phyloP scores from a whole-genome alignment of 495 filamentous ascomycete species.

The Penicillium subrubescens region DNA sequence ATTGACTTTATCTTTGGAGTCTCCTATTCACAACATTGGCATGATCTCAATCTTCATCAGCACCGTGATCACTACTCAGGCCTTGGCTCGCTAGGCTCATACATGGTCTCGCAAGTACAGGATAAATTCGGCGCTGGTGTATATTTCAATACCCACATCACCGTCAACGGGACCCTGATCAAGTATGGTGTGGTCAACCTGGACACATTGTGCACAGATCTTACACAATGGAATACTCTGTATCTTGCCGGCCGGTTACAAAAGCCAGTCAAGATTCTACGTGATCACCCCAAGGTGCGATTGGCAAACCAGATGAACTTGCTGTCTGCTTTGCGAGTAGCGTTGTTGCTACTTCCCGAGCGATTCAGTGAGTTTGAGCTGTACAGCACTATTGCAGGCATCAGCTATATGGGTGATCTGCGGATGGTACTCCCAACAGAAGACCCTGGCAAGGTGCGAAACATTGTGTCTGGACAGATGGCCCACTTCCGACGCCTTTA shows the following conservation, averaged over 20 bases:
- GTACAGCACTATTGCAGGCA: constrained; percentile 84
- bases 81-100: constrained; percentile 82
- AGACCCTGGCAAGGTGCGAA: constrained; percentile 87
- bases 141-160: constrained; percentile 96
- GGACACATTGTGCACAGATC: constrained; percentile 80
- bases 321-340: constrained; percentile 84
- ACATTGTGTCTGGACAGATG: constrained; percentile 91
- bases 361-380: constrained; percentile 85
- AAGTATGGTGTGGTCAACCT: constrained; percentile 97
- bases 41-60: constrained; percentile 83
- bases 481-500: constrained; percentile 89
- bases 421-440: constrained; percentile 88
- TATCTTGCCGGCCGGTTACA: constrained; percentile 94
- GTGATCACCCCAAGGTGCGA: constrained; percentile 87
- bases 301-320: constrained; percentile 95
- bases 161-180: constrained; percentile 92
- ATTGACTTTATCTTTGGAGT: constrained; percentile 99
- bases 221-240: constrained; percentile 86
- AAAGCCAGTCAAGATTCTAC: constrained; percentile 96
- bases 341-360: constrained; percentile 80
- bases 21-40: constrained; percentile 94
- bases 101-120: constrained; percentile 77
- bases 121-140: constrained; percentile 89
- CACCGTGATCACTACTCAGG: constrained; percentile 92
- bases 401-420: constrained; percentile 92